Conservation (phyloP, 768 basidiomycete species). For the Butyriboletus loyo region DNA sequence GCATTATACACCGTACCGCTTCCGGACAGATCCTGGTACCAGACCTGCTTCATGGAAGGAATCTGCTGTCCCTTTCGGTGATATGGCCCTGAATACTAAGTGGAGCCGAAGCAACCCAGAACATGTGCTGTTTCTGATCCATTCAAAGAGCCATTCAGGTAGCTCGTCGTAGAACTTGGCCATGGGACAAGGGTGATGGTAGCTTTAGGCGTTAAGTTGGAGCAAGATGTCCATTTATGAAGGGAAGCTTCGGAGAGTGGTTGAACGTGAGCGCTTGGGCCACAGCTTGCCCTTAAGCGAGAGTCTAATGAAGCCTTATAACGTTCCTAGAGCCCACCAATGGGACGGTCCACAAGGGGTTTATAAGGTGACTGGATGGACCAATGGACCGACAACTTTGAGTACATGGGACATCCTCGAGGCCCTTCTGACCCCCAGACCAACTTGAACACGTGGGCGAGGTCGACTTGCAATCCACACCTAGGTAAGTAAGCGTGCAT, state of each 20-base stretch:
- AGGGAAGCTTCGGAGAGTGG: not conserved
- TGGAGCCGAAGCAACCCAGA: conserved; percentile 71
- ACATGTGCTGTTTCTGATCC: conserved; percentile 65
- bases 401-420: no score
- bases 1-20: conserved; percentile 44
- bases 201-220: not conserved
- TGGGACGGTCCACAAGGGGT: no score
- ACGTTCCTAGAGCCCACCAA: no score
- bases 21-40: conserved; percentile 72
- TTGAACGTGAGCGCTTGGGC: no score
- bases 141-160: conserved; percentile 51
- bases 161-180: conserved; percentile 56
- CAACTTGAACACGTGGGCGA: no score
- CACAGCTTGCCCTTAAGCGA: no score
- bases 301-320: no score
- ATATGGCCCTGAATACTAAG: conserved; percentile 57
- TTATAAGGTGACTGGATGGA: no score
- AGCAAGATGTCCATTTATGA: not conserved
- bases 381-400: no score
- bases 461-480: not conserved
- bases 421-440: no score
- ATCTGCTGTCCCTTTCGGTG: conserved; percentile 63
- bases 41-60: conserved; percentile 58
- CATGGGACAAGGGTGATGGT: conserved; percentile 35
- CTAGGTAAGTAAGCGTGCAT: not conserved